Evolutionary conservation across 495 filamentous ascomycete species (phyloP).

Genomic region (Aspergillus nidulans): DNA sequence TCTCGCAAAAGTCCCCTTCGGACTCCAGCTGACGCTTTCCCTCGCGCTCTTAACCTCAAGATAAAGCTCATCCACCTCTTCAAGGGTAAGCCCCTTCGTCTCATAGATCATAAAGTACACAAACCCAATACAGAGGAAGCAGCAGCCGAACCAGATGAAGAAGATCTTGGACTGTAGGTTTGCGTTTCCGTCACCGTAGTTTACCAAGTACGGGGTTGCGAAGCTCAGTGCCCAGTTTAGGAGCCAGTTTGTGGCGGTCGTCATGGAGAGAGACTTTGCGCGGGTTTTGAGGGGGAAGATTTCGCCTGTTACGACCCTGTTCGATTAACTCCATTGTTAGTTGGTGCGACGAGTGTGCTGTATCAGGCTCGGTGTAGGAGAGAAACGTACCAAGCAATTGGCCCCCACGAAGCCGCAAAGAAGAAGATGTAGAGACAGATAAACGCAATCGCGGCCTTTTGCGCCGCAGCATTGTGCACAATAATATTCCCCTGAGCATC

Average conservation of each 20-base stretch:
- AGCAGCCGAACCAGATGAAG: conserved; percentile 76
- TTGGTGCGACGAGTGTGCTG: too few relatives aligned
- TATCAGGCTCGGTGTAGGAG: too few relatives aligned
- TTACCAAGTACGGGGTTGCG: conserved; percentile 72
- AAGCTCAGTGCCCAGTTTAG: conserved; percentile 76
- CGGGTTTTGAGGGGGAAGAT: conserved; percentile 67
- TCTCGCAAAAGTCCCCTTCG: too few relatives aligned
- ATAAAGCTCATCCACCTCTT: conserved; percentile 80
- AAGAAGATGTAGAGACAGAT: conserved; percentile 78
- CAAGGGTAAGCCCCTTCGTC: conserved; percentile 78
- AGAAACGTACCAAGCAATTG: conserved; percentile 72
- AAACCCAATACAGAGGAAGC: conserved; percentile 66
- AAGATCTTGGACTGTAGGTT: conserved; percentile 73
- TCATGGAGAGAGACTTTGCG: conserved; percentile 68
- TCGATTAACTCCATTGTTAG: too few relatives aligned
- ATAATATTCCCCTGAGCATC: too few relatives aligned
- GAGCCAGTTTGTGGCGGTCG: conserved; percentile 70
- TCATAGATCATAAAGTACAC: conserved; percentile 76
- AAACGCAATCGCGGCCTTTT: conserved; percentile 68
- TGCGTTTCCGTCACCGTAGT: conserved; percentile 62
- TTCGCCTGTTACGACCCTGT: conserved; percentile 79
- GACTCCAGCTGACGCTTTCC: too few relatives aligned
- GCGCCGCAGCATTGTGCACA: conserved; percentile 39
- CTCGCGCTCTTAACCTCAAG: too few relatives aligned
- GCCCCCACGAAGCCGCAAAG: conserved; percentile 75